phyloP scores from a whole-genome alignment of 2,329 filamentous ascomycete species.

The Trematosphaeria pertusa region DNA sequence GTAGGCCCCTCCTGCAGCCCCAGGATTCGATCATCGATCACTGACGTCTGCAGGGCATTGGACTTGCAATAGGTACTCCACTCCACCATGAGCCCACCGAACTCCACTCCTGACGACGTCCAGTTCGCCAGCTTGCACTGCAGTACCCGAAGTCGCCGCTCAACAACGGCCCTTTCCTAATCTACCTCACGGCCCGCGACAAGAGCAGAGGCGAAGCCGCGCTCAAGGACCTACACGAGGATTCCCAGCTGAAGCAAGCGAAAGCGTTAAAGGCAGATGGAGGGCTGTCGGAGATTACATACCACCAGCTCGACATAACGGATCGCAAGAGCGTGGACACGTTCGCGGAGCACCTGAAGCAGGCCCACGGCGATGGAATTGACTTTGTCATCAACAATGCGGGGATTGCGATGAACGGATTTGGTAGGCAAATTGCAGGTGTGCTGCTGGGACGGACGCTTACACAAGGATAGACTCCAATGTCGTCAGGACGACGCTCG shows the following conservation, averaged over 20 bases:
- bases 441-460: background rate
- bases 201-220: constrained; percentile 56
- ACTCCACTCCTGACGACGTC: background rate
- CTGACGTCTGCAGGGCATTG: constrained; percentile 47
- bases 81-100: background rate
- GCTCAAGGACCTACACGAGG: constrained; percentile 51
- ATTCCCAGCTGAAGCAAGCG: constrained; percentile 54
- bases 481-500: constrained; percentile 58
- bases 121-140: constrained; percentile 61
- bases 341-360: constrained; percentile 52
- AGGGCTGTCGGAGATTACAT: constrained; percentile 55
- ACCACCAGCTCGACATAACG: constrained; percentile 58
- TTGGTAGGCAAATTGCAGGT: constrained; percentile 37
- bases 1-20: too few species aligned
- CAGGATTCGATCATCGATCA: too few species aligned
- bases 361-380: constrained; percentile 56
- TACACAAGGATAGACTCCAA: constrained; percentile 44
- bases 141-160: constrained; percentile 59
- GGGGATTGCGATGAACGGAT: constrained; percentile 56
- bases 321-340: constrained; percentile 52
- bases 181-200: constrained; percentile 63
- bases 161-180: constrained; percentile 56
- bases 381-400: constrained; percentile 64
- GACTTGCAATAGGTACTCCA: constrained; percentile 54
- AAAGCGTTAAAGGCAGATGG: constrained; percentile 51